Evolutionary conservation across 768 basidiomycete genomes (phyloP).

Genomic region (Naganishia onofrii): DNA sequence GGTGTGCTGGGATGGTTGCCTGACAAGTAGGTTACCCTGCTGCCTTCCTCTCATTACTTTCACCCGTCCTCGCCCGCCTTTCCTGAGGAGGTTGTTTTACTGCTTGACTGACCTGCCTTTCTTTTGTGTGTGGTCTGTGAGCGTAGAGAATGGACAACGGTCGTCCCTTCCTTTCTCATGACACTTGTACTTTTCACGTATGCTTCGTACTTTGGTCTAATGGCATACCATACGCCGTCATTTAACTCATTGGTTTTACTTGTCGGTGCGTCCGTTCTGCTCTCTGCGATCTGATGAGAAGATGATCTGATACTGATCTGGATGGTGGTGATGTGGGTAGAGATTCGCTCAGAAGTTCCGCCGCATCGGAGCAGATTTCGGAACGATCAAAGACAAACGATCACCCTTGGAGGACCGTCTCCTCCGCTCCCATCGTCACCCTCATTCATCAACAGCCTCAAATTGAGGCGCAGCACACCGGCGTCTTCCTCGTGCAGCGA

Average conservation of each 20-base stretch:
- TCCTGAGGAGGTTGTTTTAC: no score
- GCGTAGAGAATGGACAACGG: conserved; percentile 48
- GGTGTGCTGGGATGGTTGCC: conserved; percentile 48
- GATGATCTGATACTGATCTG: background rate
- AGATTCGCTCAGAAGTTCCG: background rate
- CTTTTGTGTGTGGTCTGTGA: no score
- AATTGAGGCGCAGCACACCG: no score
- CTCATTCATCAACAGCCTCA: no score
- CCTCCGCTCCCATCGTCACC: background rate
- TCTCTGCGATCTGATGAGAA: no score
- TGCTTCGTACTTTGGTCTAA: conserved; percentile 41
- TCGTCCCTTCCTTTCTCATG: conserved; percentile 48
- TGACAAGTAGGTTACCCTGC: no score
- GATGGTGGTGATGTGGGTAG: background rate
- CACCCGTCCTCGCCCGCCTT: no score
- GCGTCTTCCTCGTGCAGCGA: no score
- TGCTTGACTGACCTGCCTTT: no score
- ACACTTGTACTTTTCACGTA: conserved; percentile 48
- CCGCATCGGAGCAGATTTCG: background rate
- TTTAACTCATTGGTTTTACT: conserved; percentile 40
- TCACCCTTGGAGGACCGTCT: background rate
- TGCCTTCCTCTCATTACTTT: no score
- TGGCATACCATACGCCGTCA: conserved; percentile 41
- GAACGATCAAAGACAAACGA: background rate
- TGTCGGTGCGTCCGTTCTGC: conserved; percentile 38